Evolutionary conservation across 2,329 filamentous ascomycete genomes (phyloP).

Genomic region (Cladobotryum mycophilum): DNA sequence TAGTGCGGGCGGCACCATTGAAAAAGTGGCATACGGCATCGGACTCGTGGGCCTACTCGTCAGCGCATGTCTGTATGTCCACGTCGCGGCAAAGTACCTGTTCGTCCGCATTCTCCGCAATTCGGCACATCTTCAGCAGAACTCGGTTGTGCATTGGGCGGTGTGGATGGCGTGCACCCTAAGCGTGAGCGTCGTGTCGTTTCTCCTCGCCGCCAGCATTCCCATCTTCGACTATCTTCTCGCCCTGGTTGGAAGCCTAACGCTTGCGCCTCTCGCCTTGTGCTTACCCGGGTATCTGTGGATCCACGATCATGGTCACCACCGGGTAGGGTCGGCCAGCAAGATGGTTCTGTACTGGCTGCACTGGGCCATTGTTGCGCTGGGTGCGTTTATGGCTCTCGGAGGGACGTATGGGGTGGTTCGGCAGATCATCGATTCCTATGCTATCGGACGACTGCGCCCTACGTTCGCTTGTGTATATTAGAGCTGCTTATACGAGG

Average conservation of each 20-base stretch:
- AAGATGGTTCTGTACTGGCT: constrained; percentile 25
- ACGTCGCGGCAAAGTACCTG: constrained; percentile 35
- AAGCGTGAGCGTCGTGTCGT: constrained; percentile 22
- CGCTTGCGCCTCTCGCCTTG: constrained; percentile 30
- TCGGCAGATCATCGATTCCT: constrained; percentile 45
- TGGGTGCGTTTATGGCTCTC: constrained; percentile 32
- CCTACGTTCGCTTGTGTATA: too few relatives aligned
- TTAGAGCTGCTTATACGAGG: too few relatives aligned
- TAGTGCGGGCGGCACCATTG: constrained; percentile 51
- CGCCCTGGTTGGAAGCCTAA: constrained; percentile 23
- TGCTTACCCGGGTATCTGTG: constrained; percentile 30
- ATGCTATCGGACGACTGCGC: constrained; percentile 17
- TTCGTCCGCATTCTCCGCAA: constrained; percentile 34
- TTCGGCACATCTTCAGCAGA: constrained; percentile 30
- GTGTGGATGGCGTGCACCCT: constrained; percentile 31
- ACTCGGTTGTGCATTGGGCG: constrained; percentile 29
- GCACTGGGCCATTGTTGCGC: constrained; percentile 28
- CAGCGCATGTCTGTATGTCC: constrained; percentile 20
- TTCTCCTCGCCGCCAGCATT: constrained; percentile 27
- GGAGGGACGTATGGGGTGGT: constrained; percentile 41
- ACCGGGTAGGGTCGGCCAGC: constrained; percentile 22
- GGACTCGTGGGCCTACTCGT: constrained; percentile 10
- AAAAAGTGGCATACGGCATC: constrained; percentile 39
- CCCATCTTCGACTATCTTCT: constrained; percentile 30
- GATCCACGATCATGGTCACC: constrained; percentile 29